Conservation (phyloP, 1,284 basidiomycete genomes). For the Fistulinella cinereoalba region DNA sequence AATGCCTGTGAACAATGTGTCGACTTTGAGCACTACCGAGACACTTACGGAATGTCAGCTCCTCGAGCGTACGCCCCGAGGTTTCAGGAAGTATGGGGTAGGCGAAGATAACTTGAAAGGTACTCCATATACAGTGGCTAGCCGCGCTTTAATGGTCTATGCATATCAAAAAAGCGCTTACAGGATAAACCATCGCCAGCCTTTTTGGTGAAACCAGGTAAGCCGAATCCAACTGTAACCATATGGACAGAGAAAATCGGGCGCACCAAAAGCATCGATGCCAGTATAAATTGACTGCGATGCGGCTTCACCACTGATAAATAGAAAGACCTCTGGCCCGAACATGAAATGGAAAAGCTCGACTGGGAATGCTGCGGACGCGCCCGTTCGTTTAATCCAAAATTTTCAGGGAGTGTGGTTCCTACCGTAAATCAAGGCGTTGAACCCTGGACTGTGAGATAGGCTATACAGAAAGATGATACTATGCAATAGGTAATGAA, state of each 20-base stretch:
- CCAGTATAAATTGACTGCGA: slow-evolving; percentile 10
- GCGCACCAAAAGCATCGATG: slow-evolving; percentile 2
- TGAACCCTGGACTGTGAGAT: neutral
- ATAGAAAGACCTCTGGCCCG: slow-evolving; percentile 9
- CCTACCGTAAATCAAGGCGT: neutral
- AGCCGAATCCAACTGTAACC: neutral
- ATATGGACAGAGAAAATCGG: neutral
- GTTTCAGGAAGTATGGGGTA: slow-evolving; percentile 39
- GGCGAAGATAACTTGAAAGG: slow-evolving; percentile 45
- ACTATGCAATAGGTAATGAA: slow-evolving; percentile 1
- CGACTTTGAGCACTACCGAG: too few species aligned
- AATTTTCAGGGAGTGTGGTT: neutral
- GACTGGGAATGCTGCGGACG: slow-evolving; percentile 10
- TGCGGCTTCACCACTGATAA: slow-evolving; percentile 7
- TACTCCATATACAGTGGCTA: slow-evolving; percentile 25
- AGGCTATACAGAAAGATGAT: slow-evolving; percentile 2
- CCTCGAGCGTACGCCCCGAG: slow-evolving; percentile 4
- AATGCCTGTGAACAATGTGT: too few species aligned
- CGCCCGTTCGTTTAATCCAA: too few species aligned
- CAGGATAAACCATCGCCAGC: slow-evolving; percentile 11
- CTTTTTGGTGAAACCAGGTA: neutral
- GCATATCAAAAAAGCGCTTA: neutral
- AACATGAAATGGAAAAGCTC: slow-evolving; percentile 14
- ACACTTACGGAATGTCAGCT: slow-evolving; percentile 3
- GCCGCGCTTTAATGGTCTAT: too few species aligned